A percentile compares a stretch with the other conserved stretches of the same genome.
Evolutionary conservation across 2,329 filamentous ascomycete genomes (phyloP).

Genomic region (Alternaria sp.): DNA sequence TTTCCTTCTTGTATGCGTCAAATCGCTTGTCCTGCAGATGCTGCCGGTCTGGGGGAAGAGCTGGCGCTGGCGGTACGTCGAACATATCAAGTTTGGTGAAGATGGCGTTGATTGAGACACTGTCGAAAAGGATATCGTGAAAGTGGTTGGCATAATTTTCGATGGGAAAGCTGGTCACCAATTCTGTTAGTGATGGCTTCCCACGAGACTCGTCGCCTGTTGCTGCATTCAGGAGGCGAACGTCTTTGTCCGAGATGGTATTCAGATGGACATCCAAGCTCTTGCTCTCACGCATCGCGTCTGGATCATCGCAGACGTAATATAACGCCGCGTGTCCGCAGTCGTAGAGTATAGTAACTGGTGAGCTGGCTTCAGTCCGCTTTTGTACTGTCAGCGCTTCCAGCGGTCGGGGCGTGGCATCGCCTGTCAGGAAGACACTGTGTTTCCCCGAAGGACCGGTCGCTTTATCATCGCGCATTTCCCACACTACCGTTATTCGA

Average conservation of each 20-base stretch:
- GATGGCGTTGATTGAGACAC: background rate
- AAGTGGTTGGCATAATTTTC: constrained; percentile 1
- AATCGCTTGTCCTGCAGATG: background rate
- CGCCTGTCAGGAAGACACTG: constrained; percentile 10
- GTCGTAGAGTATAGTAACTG: constrained; percentile 15
- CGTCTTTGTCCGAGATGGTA: constrained; percentile 1
- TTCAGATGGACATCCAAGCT: constrained; percentile 19
- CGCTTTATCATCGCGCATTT: background rate
- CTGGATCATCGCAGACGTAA: constrained; percentile 14
- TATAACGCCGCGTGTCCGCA: constrained; percentile 11
- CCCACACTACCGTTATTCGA: constrained; percentile 16
- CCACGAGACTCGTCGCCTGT: background rate
- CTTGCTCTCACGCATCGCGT: constrained; percentile 8
- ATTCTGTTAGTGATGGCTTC: background rate
- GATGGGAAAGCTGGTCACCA: background rate
- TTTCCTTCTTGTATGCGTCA: background rate
- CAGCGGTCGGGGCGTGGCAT: constrained; percentile 2
- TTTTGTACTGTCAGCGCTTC: background rate
- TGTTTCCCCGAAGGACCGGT: constrained; percentile 9
- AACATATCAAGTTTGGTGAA: background rate
- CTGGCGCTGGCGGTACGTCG: background rate
- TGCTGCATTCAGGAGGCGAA: background rate
- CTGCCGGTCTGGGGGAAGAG: background rate
- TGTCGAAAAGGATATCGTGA: constrained; percentile 9
- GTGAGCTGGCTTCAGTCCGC: background rate